Base-by-base conservation (phyloP, 352 stramenopile species). In the Globisporangium solare region DNA sequence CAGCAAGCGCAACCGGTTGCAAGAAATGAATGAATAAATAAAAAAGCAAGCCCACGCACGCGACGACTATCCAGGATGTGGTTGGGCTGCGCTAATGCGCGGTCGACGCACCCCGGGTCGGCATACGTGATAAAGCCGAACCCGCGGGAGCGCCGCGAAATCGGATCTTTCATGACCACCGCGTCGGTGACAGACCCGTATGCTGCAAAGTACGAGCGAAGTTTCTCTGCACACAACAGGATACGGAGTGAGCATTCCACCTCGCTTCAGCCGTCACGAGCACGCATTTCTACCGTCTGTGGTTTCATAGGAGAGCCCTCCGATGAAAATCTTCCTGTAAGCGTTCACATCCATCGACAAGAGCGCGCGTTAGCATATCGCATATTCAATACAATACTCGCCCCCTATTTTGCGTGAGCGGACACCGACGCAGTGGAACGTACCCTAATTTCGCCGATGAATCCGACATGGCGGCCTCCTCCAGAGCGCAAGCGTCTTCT, bases 81-180 rank as follows among this genome's bases (percentile, higher is more conserved):
- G 53, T 92, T 95, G 35, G 88, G 73, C 60, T 96, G 86, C 15
- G 86, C 79, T 27, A 97, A 63, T n/a, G 88, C 89, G 64, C 85
- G 73, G 70, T 97, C 89, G 46, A 97, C 89, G 63, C 84, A 96
- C 15, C 63, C 60, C 4, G 87, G 78, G 54, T 96, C 88, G 40
- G 83, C 87, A 68, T 96, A 97, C 53, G 89, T 97, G 76, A 97
- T 96, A 69, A 97, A 97, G n/a, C 89, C 89, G 64, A 97, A 97
- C 45, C 89, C 89, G 50, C 89, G 74, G 40, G 88, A 97, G 48
- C 89, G 81, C 54, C 87, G 79, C 40, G 89, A 96, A 54, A 97
- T 96, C 55, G 86, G 84, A 54, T 97, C 89, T 64, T 96, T 96
- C 89, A 97, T 97, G 63, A 97, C 89, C 41, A 97, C 88, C 6